Evolutionary conservation across 768 basidiomycete species (phyloP), one percentile per base, ranked within the genome.

Genomic region (Sarcodon aspratus): DNA sequence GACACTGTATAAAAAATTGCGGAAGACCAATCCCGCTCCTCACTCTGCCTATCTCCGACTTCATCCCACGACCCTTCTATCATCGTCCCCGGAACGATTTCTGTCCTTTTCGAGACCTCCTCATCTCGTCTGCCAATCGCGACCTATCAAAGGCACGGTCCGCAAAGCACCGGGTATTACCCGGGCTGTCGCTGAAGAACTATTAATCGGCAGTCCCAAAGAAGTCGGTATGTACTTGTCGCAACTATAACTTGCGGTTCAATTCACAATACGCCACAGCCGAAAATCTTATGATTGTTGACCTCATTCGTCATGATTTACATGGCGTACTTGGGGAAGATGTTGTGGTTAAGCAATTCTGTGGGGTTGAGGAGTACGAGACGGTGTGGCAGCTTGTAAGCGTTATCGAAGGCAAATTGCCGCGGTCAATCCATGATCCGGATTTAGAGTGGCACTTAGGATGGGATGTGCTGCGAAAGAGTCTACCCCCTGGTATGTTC

Each of bases 231-330:
- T 5, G 40, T 42, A 42, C 13, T n/a, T 9, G 17, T 17, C 17
- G 27, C 15, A 42, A 42, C 27, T 8, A 8, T 42, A 11, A 17
- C 17, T 9, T 42, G 13, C 15, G 40, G 1, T 13, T 4, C 2
- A 42, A 6, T 27, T 42, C 40, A 42, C 11, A 17, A 27, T n/a
- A 27, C 9, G 9, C 40, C 40, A 13, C 5, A 42, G 94, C 93
- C 0, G 94, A 97, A 69, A 98, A 98, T 61, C 66, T 98, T 49
- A 97, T 98, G 94, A 96, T 98, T 53, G 94, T 96, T 21, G 94
- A 97, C 62, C 78, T 98, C 44, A 95, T 95, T 57, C 79, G 92
- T 33, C 88, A 96, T 55, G 94, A 98, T 65, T 69, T 98, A 33
- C 81, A 94, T 55, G 79, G 79, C 32, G 82, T 85, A 48, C 76